These are phyloP conservation scores for Phoma sp. DNA, from an alignment of 2,329 filamentous ascomycete species.

Conservation along the genomic window DNA sequence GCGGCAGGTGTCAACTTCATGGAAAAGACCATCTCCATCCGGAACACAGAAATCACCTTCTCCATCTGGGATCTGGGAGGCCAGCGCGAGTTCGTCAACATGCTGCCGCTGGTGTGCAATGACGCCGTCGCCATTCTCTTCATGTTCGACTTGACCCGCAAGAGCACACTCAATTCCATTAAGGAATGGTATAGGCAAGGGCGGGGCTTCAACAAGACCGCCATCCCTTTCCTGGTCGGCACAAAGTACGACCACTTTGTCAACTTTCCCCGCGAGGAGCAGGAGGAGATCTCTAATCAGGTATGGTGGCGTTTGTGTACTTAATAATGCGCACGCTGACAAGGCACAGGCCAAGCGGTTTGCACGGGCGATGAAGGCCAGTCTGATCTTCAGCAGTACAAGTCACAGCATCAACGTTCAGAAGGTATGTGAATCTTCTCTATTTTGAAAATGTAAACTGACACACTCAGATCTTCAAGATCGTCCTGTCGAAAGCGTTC, in stretches of 20 bases:
- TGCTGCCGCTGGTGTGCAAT: conserved; percentile 98
- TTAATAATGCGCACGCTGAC: conserved; percentile 10
- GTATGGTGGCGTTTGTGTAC: conserved; percentile 54
- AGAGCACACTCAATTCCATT: conserved; percentile 98
- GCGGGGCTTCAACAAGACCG: conserved; percentile 98
- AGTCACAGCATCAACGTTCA: conserved; percentile 99
- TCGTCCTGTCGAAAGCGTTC: conserved; percentile 97
- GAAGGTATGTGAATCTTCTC: conserved; percentile 68
- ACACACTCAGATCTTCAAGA: conserved; percentile 89
- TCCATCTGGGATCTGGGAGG: conserved; percentile 99
- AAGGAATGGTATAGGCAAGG: conserved; percentile 99
- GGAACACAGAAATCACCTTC: conserved; percentile 99
- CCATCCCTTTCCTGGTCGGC: conserved; percentile 96
- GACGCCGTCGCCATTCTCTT: conserved; percentile 98
- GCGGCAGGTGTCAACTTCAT: conserved; percentile 93
- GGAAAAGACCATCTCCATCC: conserved; percentile 99
- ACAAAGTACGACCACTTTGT: conserved; percentile 99
- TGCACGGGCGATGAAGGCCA: conserved; percentile 97
- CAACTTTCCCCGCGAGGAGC: conserved; percentile 95
- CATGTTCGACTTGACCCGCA: conserved; percentile 98
- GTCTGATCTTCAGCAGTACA: conserved; percentile 97
- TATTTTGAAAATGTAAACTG: conserved; percentile 20
- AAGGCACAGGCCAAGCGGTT: conserved; percentile 79
- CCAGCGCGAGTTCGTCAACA: conserved; percentile 99
- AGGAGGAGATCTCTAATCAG: conserved; percentile 98